These are phyloP conservation scores for Isabelozyma pseudorhagii DNA, from an alignment of 805 yeast genomes.

Conservation along the genomic window DNA sequence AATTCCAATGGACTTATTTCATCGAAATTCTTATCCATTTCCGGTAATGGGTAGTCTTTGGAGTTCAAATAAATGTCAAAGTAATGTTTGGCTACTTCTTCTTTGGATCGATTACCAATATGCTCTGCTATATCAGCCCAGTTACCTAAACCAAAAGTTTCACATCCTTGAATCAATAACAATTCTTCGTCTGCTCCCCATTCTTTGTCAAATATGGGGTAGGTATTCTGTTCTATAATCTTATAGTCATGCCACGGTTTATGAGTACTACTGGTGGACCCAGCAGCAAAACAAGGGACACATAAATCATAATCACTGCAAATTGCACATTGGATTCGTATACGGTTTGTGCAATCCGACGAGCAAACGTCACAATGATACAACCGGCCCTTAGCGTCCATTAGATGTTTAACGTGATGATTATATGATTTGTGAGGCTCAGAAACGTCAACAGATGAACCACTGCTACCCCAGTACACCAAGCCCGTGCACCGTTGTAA, in stretches of 20 bases:
- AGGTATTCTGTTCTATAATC: constrained; percentile 90
- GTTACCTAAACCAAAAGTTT: constrained; percentile 87
- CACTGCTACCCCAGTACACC: too few species aligned
- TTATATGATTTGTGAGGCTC: too few species aligned
- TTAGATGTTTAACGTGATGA: constrained; percentile 3
- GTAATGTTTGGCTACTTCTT: constrained; percentile 88
- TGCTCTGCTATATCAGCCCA: constrained; percentile 99
- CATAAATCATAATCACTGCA: constrained; percentile 96
- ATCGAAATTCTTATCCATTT: constrained; percentile 65
- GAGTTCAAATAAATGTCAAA: constrained; percentile 65
- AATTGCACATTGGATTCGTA: constrained; percentile 86
- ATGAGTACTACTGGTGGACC: constrained; percentile 76
- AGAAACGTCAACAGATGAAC: too few species aligned
- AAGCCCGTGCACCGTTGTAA: too few species aligned
- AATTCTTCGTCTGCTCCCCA: constrained; percentile 99
- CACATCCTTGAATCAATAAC: constrained; percentile 84
- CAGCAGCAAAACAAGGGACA: constrained; percentile 93
- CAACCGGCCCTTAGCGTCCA: constrained; percentile 38
- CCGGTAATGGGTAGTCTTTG: constrained; percentile 82
- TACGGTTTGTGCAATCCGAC: constrained; percentile 91
- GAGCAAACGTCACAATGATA: constrained; percentile 96
- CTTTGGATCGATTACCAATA: constrained; percentile 87
- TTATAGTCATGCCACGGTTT: constrained; percentile 92
- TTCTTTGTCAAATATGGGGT: constrained; percentile 82
- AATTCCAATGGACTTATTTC: constrained; percentile 66